Evolutionary conservation across 805 yeast genomes (phyloP).

Genomic region (Wickerhamomyces ciferrii): DNA sequence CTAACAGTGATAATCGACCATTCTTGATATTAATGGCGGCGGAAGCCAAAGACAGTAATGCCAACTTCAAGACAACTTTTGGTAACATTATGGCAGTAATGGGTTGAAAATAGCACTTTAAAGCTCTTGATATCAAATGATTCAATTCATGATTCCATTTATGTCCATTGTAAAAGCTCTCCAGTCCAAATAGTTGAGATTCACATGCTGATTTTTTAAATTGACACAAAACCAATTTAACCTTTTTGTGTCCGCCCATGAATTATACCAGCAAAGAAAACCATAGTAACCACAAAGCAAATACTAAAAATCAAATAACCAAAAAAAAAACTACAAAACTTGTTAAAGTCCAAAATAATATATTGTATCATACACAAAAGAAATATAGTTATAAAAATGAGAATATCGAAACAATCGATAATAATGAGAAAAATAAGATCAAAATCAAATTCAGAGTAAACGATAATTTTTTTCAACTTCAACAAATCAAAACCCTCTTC

Average conservation of each 20-base stretch:
- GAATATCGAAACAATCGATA: background rate
- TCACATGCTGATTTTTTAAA: background rate
- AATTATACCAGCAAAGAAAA: too few relatives aligned
- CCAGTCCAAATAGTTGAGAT: too few relatives aligned
- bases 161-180: too few relatives aligned
- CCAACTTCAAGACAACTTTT: background rate
- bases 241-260: background rate
- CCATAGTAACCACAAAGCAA: too few relatives aligned
- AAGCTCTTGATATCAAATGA: too few relatives aligned
- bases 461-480: background rate
- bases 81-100: background rate
- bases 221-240: background rate
- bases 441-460: background rate
- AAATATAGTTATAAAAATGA: background rate
- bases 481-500: background rate
- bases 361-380: slow-evolving; percentile 1
- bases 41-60: background rate
- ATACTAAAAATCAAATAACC: too few relatives aligned
- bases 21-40: background rate
- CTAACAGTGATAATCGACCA: background rate
- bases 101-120: background rate
- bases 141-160: too few relatives aligned
- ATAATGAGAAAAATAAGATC: background rate
- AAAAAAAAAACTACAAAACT: background rate
- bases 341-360: background rate